Conservation (phyloP, 495 filamentous ascomycete genomes). For the Penicillium robsamsonii region DNA sequence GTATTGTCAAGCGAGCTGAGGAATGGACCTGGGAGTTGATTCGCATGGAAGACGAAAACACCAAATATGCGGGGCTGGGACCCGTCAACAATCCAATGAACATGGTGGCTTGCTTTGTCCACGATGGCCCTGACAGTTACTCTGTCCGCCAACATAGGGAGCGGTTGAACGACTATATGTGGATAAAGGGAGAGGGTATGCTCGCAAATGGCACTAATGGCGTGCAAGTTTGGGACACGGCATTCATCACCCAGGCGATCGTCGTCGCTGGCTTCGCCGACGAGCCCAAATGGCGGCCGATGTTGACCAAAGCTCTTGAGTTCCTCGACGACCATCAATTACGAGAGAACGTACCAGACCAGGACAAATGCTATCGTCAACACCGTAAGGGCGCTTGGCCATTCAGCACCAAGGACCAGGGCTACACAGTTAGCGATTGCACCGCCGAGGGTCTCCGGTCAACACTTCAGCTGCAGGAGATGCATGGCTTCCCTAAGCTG, state of each 20-base stretch:
- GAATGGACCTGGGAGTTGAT: constrained; percentile 75
- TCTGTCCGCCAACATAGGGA: constrained; percentile 77
- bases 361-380: constrained; percentile 84
- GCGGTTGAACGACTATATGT: constrained; percentile 79
- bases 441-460: constrained; percentile 87
- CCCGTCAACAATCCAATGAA: constrained; percentile 92
- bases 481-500: constrained; percentile 70
- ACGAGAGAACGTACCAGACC: constrained; percentile 75
- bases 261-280: constrained; percentile 74
- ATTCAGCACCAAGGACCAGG: constrained; percentile 87
- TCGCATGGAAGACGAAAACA: constrained; percentile 87
- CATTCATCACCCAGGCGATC: constrained; percentile 80
- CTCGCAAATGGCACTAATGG: constrained; percentile 95
- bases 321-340: constrained; percentile 94
- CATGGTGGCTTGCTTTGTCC: constrained; percentile 74
- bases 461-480: constrained; percentile 78
- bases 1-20: constrained; percentile 64
- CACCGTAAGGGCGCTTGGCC: constrained; percentile 92
- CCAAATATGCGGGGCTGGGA: constrained; percentile 79
- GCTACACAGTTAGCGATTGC: constrained; percentile 94
- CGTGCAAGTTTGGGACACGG: constrained; percentile 94
- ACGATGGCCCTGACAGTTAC: constrained; percentile 74
- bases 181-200: constrained; percentile 92
- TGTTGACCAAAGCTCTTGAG: constrained; percentile 78
- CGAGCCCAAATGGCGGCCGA: constrained; percentile 74